These are phyloP conservation scores for Magnaporthiopsis poae DNA, from an alignment of 2,329 filamentous ascomycete species.

Conservation along the genomic window DNA sequence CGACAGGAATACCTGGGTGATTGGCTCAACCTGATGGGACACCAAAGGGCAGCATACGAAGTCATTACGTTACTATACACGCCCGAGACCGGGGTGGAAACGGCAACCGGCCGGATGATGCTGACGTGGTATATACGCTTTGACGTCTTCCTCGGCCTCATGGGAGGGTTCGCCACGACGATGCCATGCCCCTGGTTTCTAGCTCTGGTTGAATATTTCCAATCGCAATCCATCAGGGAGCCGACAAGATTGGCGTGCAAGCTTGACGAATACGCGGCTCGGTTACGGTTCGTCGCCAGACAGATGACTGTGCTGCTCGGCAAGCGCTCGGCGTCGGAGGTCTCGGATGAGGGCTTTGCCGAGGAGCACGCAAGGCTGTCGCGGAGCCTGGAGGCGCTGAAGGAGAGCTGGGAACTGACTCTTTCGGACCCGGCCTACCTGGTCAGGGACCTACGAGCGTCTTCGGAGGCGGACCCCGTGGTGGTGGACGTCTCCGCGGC, in stretches of 20 bases:
- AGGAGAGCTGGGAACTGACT: conserved; percentile 29
- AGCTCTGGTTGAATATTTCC: conserved; percentile 52
- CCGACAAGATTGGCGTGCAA: conserved; percentile 56
- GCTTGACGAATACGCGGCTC: conserved; percentile 56
- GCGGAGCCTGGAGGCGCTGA: conserved; percentile 37
- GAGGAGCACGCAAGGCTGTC: conserved; percentile 48
- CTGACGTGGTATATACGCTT: conserved; percentile 86
- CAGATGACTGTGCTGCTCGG: conserved; percentile 74
- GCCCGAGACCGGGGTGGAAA: conserved; percentile 62
- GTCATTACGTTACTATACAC: conserved; percentile 71
- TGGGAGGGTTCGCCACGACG: conserved; percentile 67
- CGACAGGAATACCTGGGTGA: conserved; percentile 83
- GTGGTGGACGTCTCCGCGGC: conserved; percentile 66
- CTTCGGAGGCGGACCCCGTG: conserved; percentile 44
- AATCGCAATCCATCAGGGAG: conserved; percentile 45
- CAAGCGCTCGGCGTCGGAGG: conserved; percentile 49
- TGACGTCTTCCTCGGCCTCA: conserved; percentile 72
- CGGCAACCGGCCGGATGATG: conserved; percentile 60
- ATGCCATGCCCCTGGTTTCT: conserved; percentile 72
- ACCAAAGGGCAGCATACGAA: conserved; percentile 79
- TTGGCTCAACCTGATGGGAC: conserved; percentile 85
- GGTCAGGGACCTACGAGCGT: conserved; percentile 15
- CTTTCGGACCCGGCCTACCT: conserved; percentile 7
- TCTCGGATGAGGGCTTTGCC: conserved; percentile 56
- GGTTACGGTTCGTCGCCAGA: conserved; percentile 62